Evolutionary conservation across 371 early-diverging fungal genomes (phyloP).

Genomic region (Mucor plumbeus): DNA sequence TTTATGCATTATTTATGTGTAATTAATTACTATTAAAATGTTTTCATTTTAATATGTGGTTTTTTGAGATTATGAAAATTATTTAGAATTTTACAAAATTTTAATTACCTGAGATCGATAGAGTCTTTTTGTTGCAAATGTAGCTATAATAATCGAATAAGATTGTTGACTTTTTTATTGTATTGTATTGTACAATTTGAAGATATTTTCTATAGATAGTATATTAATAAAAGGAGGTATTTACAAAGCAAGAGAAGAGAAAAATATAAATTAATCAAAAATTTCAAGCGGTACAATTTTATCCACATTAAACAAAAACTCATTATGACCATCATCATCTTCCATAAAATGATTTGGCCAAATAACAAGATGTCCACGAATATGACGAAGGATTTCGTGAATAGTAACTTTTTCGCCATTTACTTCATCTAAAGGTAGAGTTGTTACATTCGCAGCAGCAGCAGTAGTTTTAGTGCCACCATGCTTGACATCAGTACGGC

Average conservation of each 20-base stretch:
- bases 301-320: conserved; percentile 55
- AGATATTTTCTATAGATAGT: no score
- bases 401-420: conserved; percentile 19
- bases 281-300: conserved; percentile 62
- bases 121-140: no score
- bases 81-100: no score
- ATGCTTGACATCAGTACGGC: conserved; percentile 32
- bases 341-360: conserved; percentile 64
- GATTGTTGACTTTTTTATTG: no score
- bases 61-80: no score
- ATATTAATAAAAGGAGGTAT: no score
- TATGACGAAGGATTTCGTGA: conserved; percentile 36
- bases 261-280: conserved; percentile 46
- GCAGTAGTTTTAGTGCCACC: conserved; percentile 29
- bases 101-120: no score
- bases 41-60: no score
- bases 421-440: conserved; percentile 11
- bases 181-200: no score
- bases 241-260: background rate
- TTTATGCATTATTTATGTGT: no score
- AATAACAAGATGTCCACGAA: conserved; percentile 62
- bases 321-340: conserved; percentile 53
- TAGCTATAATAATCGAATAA: no score
- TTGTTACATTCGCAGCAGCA: conserved; percentile 25
- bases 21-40: no score